phyloP scores from a whole-genome alignment of 2,329 filamentous ascomycete genomes.

The Nigrograna mackinnonii region DNA sequence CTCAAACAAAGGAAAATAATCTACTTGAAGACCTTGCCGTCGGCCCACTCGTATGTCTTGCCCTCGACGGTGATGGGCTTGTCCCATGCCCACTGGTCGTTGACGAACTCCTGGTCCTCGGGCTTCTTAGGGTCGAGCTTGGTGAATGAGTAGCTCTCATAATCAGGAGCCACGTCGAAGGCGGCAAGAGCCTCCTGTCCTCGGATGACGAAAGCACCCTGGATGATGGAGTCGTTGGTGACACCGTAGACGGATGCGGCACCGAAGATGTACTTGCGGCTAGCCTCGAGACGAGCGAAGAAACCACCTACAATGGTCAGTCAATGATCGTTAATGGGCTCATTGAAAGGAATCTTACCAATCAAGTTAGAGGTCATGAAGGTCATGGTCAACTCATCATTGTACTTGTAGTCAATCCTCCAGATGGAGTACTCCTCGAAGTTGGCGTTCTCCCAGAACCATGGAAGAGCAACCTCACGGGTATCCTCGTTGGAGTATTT shows the following conservation, averaged over 20 bases:
- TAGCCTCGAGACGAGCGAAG: conserved; percentile 94
- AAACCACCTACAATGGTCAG: conserved; percentile 68
- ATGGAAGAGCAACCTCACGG: conserved; percentile 79
- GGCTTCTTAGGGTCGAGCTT: conserved; percentile 90
- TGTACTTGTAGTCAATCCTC: conserved; percentile 98
- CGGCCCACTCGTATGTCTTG: conserved; percentile 87
- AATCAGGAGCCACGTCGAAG: conserved; percentile 97
- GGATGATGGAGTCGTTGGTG: conserved; percentile 86
- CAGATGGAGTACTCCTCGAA: conserved; percentile 96
- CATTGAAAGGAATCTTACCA: conserved; percentile 51
- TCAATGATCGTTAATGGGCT: neutral
- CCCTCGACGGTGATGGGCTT: conserved; percentile 76
- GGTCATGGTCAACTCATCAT: conserved; percentile 92
- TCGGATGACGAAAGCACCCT: conserved; percentile 93
- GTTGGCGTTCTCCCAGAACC: conserved; percentile 97
- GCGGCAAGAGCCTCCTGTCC: conserved; percentile 84
- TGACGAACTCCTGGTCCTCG: conserved; percentile 84
- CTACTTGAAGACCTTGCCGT: conserved; percentile 99
- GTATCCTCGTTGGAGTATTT: conserved; percentile 97
- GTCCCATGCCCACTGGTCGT: conserved; percentile 91
- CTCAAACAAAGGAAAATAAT: conserved; percentile 26
- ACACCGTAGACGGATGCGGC: conserved; percentile 84
- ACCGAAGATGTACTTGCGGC: conserved; percentile 98
- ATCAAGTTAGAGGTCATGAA: conserved; percentile 99
- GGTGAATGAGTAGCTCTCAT: conserved; percentile 92